phyloP scores from a whole-genome alignment of 2,329 filamentous ascomycete species.

The Xenoacremonium recifei region DNA sequence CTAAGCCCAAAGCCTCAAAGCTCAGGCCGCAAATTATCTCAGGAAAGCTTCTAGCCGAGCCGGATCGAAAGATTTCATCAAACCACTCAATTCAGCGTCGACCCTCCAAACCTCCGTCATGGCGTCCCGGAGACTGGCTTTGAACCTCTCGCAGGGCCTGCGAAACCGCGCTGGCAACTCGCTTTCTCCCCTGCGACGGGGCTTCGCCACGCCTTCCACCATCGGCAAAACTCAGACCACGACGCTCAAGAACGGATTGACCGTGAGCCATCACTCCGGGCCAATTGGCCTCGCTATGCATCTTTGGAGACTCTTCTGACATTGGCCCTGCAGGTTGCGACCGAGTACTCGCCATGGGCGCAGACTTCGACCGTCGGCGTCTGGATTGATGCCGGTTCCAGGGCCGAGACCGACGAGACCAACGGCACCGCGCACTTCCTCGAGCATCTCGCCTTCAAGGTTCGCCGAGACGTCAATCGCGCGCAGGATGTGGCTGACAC shows the following conservation, averaged over 20 bases:
- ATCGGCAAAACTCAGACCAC: slow-evolving; percentile 91
- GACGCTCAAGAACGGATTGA: slow-evolving; percentile 95
- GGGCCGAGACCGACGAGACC: slow-evolving; percentile 96
- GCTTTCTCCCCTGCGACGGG: slow-evolving; percentile 74
- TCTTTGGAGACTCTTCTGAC: slow-evolving; percentile 24
- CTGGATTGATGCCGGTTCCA: slow-evolving; percentile 98
- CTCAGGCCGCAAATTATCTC: slow-evolving; percentile 44
- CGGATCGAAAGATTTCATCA: slow-evolving; percentile 50
- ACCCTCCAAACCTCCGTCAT: slow-evolving; percentile 61
- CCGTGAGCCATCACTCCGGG: slow-evolving; percentile 55
- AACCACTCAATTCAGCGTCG: slow-evolving; percentile 54
- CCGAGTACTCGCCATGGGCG: slow-evolving; percentile 96
- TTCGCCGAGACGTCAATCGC: slow-evolving; percentile 41
- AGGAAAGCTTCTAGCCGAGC: slow-evolving; percentile 47
- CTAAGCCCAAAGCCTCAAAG: slow-evolving; percentile 36
- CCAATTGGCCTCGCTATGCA: slow-evolving; percentile 38
- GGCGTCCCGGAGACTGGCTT: slow-evolving; percentile 96
- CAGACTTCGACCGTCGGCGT: slow-evolving; percentile 98
- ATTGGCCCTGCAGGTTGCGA: slow-evolving; percentile 70
- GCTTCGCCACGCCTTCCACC: slow-evolving; percentile 82
- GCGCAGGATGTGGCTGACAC: slow-evolving; percentile 15
- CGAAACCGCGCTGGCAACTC: slow-evolving; percentile 84
- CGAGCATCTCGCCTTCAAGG: slow-evolving; percentile 99
- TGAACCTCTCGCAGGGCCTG: slow-evolving; percentile 88
- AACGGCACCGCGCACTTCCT: slow-evolving; percentile 99